These are phyloP conservation scores for Leucocoprinus sp. DNA, from an alignment of 768 basidiomycete species.

Conservation along the genomic window DNA sequence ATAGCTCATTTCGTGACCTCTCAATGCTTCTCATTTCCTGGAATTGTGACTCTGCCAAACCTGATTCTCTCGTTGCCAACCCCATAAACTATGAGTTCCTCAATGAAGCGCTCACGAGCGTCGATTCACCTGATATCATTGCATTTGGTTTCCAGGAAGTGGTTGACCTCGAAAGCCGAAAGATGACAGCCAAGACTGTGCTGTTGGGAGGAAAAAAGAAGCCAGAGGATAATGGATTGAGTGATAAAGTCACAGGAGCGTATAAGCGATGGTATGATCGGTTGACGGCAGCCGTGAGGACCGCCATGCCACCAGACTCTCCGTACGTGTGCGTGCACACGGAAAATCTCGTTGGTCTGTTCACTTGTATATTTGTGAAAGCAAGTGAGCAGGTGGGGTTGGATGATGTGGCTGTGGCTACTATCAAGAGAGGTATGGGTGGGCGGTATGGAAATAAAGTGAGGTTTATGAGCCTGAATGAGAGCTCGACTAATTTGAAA, in stretches of 20 bases:
- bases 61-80: conserved; percentile 60
- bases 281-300: conserved; percentile 60
- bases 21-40: conserved; percentile 79
- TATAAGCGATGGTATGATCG: conserved; percentile 89
- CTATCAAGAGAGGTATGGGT: conserved; percentile 87
- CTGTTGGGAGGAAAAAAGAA: conserved; percentile 72
- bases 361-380: conserved; percentile 72
- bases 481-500: not conserved
- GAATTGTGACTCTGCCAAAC: conserved; percentile 88
- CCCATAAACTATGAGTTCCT: conserved; percentile 73
- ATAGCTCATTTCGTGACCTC: conserved; percentile 72
- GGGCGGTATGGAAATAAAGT: conserved; percentile 96
- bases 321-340: conserved; percentile 76
- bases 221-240: conserved; percentile 39
- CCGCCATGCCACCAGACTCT: conserved; percentile 63
- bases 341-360: conserved; percentile 86
- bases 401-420: conserved; percentile 65
- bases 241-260: conserved; percentile 78
- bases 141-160: conserved; percentile 95
- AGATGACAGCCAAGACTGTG: conserved; percentile 88
- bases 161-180: conserved; percentile 89
- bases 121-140: conserved; percentile 71
- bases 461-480: conserved; percentile 13
- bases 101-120: conserved; percentile 63
- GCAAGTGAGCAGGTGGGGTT: conserved; percentile 50